Percentiles rank a stretch among this genome's conserved stretches.
Conservation (phyloP, 768 basidiomycete genomes). For the Coprinellus micaceus region DNA sequence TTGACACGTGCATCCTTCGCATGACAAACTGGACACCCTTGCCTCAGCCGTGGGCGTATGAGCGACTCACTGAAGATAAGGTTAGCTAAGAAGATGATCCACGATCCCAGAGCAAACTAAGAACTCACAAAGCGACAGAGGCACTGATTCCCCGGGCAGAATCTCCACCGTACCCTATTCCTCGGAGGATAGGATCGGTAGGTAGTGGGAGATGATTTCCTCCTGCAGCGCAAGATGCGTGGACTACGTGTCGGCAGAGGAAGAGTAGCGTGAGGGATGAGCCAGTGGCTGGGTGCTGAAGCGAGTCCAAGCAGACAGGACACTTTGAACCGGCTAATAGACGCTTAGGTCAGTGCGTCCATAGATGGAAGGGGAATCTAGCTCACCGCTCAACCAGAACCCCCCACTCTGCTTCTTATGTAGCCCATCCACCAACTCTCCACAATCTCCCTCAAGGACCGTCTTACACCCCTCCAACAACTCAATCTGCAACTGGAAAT, state of each 20-base stretch:
- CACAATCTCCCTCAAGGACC: slow-evolving; percentile 81
- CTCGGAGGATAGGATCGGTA: slow-evolving; percentile 51
- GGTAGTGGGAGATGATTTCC: slow-evolving; percentile 59
- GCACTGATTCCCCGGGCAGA: slow-evolving; percentile 46
- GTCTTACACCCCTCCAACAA: slow-evolving; percentile 89
- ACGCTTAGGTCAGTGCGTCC: no score
- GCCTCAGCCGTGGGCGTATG: slow-evolving; percentile 10
- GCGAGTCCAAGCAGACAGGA: slow-evolving; percentile 57
- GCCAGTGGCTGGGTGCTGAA: slow-evolving; percentile 52
- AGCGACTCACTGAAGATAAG: slow-evolving; percentile 14
- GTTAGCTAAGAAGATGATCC: background rate
- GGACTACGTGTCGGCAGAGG: slow-evolving; percentile 85
- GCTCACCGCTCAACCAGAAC: slow-evolving; percentile 71
- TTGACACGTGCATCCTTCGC: background rate
- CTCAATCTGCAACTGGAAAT: slow-evolving; percentile 92
- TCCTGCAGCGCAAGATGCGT: slow-evolving; percentile 72
- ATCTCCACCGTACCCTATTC: slow-evolving; percentile 23
- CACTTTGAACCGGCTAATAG: slow-evolving; percentile 58
- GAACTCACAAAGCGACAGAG: slow-evolving; percentile 77
- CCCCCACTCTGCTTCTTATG: slow-evolving; percentile 78
- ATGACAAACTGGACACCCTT: slow-evolving; percentile 17
- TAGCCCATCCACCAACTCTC: slow-evolving; percentile 62
- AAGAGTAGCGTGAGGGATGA: slow-evolving; percentile 62
- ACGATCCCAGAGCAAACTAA: background rate
- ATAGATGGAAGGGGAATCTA: background rate